Conservation (phyloP, 208 protist species). For the Leishmania arabica region DNA sequence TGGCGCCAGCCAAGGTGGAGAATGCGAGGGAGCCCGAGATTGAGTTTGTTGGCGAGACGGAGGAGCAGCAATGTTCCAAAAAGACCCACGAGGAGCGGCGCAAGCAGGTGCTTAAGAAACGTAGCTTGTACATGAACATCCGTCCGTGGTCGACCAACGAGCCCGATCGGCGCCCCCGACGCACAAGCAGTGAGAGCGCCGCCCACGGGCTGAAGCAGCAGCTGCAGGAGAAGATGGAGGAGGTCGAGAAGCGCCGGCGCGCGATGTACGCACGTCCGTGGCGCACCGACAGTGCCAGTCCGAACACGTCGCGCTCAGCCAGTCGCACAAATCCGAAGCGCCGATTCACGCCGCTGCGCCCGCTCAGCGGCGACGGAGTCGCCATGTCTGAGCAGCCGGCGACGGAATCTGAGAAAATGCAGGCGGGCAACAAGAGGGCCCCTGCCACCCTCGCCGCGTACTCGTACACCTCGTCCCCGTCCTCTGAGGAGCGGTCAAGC, state of each 20-base stretch:
- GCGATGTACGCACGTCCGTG: slow-evolving; percentile 34
- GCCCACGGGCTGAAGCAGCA: slow-evolving; percentile 11
- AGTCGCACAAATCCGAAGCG: not conserved
- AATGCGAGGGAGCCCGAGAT: not conserved
- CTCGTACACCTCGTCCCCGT: not conserved
- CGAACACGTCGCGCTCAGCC: slow-evolving; percentile 6
- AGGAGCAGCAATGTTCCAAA: slow-evolving; percentile 11
- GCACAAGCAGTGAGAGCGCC: slow-evolving; percentile 29
- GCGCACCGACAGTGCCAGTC: slow-evolving; percentile 20
- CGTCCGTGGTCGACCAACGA: slow-evolving; percentile 20
- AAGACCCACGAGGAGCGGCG: slow-evolving; percentile 16
- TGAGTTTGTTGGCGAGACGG: slow-evolving; percentile 3
- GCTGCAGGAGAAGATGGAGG: not conserved
- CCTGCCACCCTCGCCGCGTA: not conserved
- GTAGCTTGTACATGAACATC: slow-evolving; percentile 24
- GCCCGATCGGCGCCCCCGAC: slow-evolving; percentile 23
- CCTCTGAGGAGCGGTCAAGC: not conserved
- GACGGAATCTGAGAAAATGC: not conserved
- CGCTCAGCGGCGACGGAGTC: not conserved
- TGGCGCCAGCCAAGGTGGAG: not conserved
- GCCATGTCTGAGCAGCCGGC: not conserved
- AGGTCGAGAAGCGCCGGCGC: slow-evolving; percentile 6
- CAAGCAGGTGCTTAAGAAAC: slow-evolving; percentile 20
- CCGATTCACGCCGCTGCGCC: not conserved
- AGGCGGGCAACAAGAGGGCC: not conserved